Evolutionary conservation across 2,329 filamentous ascomycete species (phyloP).

Genomic region (Fusarium secorum): DNA sequence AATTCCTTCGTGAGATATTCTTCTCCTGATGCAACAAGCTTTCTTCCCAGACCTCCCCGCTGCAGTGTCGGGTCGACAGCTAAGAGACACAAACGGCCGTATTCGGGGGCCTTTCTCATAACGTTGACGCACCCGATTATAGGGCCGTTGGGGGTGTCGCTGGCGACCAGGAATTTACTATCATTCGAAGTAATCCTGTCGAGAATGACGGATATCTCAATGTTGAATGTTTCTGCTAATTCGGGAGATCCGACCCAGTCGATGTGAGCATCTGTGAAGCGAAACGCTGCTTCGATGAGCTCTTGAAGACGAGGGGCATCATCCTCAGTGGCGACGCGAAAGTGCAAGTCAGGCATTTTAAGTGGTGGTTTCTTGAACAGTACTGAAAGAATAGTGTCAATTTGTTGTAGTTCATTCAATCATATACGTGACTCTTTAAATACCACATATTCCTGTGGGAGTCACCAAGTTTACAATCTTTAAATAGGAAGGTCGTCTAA

Average conservation of each 20-base stretch:
- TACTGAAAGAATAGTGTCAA: neutral
- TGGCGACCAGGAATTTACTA: slow-evolving; percentile 44
- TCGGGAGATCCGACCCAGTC: slow-evolving; percentile 46
- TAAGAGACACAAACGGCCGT: slow-evolving; percentile 46
- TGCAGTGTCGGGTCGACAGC: slow-evolving; percentile 47
- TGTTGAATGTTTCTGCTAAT: slow-evolving; percentile 75
- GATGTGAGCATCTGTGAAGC: slow-evolving; percentile 48
- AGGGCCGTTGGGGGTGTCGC: neutral
- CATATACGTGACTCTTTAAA: slow-evolving; percentile 3
- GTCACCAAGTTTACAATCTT: neutral
- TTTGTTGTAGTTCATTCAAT: neutral
- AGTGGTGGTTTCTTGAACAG: slow-evolving; percentile 5
- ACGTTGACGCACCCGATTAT: slow-evolving; percentile 44
- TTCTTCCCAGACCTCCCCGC: slow-evolving; percentile 45
- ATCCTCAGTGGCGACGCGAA: slow-evolving; percentile 48
- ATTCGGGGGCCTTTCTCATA: slow-evolving; percentile 32
- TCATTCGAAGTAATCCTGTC: slow-evolving; percentile 54
- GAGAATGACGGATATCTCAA: slow-evolving; percentile 70
- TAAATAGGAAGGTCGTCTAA: slow-evolving; percentile 14
- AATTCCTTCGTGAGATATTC: slow-evolving; percentile 42
- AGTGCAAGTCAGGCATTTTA: slow-evolving; percentile 29
- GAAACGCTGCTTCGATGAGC: slow-evolving; percentile 52
- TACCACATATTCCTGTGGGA: neutral
- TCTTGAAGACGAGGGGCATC: slow-evolving; percentile 49
- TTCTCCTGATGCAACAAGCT: slow-evolving; percentile 45